phyloP scores from a whole-genome alignment of 2,329 filamentous ascomycete species.

The Cladosporium sp. region DNA sequence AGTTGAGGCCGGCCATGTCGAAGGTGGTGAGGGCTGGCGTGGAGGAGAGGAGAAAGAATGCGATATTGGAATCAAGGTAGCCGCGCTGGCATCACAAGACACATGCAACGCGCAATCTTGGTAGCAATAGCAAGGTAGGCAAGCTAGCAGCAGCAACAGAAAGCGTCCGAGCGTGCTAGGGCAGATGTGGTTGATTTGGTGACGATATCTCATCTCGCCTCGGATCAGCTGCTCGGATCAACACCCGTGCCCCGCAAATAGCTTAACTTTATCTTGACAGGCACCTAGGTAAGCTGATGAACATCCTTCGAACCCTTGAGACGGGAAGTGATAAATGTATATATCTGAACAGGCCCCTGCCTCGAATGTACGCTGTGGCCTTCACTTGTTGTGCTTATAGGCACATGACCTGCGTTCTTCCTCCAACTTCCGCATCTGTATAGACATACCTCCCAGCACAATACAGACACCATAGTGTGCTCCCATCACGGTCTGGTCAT shows the following conservation, averaged over 20 bases:
- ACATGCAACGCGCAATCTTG: not conserved
- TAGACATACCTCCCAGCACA: too few relatives aligned
- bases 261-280: not conserved
- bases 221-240: not conserved
- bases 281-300: too few relatives aligned
- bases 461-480: too few relatives aligned
- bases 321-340: too few relatives aligned
- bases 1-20: conserved; percentile 68
- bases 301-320: too few relatives aligned
- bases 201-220: not conserved
- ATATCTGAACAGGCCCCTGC: too few relatives aligned
- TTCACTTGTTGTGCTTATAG: too few relatives aligned
- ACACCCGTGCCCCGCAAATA: not conserved
- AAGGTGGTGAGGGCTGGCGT: not conserved
- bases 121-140: not conserved
- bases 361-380: too few relatives aligned
- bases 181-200: not conserved
- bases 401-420: too few relatives aligned
- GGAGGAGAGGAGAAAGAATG: not conserved
- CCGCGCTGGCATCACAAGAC: not conserved
- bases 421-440: too few relatives aligned
- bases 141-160: not conserved
- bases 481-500: too few relatives aligned
- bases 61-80: not conserved
- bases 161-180: not conserved